Evolutionary conservation across 768 basidiomycete genomes (phyloP).

Genomic region (Mycena capillaripes): DNA sequence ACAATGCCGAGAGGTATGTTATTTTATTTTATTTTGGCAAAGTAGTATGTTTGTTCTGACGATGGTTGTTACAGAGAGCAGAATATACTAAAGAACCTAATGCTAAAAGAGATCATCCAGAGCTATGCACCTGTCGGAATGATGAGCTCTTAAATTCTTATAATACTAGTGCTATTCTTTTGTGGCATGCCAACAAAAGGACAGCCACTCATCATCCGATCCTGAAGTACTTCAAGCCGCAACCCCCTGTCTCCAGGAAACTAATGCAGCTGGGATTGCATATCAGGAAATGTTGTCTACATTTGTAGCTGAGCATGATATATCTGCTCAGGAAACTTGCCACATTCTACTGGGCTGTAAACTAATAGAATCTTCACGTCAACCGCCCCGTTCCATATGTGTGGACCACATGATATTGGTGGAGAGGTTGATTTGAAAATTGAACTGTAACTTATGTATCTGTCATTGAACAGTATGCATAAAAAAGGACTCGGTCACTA

Average conservation of each 20-base stretch:
- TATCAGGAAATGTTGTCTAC: slow-evolving; percentile 32
- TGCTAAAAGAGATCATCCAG: background rate
- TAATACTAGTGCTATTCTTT: slow-evolving; percentile 37
- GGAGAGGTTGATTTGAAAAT: slow-evolving; percentile 10
- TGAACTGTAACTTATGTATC: background rate
- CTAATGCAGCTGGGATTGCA: slow-evolving; percentile 27
- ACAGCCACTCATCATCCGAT: slow-evolving; percentile 23
- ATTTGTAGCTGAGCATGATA: slow-evolving; percentile 24
- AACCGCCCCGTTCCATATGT: slow-evolving; percentile 13
- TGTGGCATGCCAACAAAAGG: slow-evolving; percentile 42
- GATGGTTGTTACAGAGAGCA: no score
- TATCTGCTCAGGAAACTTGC: slow-evolving; percentile 31
- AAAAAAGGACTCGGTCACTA: background rate
- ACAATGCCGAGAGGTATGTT: slow-evolving; percentile 14
- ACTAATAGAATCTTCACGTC: slow-evolving; percentile 6
- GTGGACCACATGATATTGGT: slow-evolving; percentile 9
- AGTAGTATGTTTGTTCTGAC: no score
- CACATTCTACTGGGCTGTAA: slow-evolving; percentile 27
- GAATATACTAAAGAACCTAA: background rate
- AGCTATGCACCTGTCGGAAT: slow-evolving; percentile 32
- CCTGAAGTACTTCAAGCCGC: slow-evolving; percentile 12
- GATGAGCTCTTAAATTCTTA: slow-evolving; percentile 40
- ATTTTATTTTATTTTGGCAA: no score
- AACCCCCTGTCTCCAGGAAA: slow-evolving; percentile 21
- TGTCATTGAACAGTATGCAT: background rate